Evolutionary conservation across 305 asterid species (phyloP), one percentile per base, ranked within the genome.

Genomic region (Plantago rigida): DNA sequence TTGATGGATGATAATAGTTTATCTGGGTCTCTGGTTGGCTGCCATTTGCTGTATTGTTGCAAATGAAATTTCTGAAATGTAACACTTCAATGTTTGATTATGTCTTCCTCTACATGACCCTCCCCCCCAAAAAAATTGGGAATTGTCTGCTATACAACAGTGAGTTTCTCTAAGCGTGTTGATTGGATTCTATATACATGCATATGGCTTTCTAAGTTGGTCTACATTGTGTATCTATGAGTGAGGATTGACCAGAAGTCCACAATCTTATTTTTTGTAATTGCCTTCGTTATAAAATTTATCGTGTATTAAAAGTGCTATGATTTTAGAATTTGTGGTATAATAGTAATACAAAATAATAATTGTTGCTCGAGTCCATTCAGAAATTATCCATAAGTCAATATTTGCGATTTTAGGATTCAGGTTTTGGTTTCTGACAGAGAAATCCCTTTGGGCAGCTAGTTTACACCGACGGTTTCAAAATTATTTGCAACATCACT

Each of bases 1-100:
- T 13, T 59, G 13, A 46, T 19, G 49, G 51, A 61, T 68, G 17
- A 22, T 19, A 54, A n/a, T 69, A n/a, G 36, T 48, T 55, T 66
- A 12, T 24, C 15, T 53, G 17, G 13, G 41, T 11, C 6, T 2
- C 9, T 12, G 41, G 29, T 26, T 22, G 4, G 44, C 13, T 2
- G 28, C 28, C 28, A 14, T 0, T 34, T 49, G 54, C 2, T 49
- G 19, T 17, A 3, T 5, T 47, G 52, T 4, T 14, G 14, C 9
- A 13, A 47, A 59, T 28, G 66, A 49, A 51, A 48, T 63, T 57
- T 63, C 44, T 58, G 47, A 42, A 62, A 29, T 56, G 58, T 39
- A 19, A 29, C 39, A 31, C 9, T 9, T 69, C 46, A 42, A 7
- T 22, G 13, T 51, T 26, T 29, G 9, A 5, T 5, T 44, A 3